Evolutionary conservation across 805 yeast genomes (phyloP).

Genomic region (Kazachstania bromeliacearum): DNA sequence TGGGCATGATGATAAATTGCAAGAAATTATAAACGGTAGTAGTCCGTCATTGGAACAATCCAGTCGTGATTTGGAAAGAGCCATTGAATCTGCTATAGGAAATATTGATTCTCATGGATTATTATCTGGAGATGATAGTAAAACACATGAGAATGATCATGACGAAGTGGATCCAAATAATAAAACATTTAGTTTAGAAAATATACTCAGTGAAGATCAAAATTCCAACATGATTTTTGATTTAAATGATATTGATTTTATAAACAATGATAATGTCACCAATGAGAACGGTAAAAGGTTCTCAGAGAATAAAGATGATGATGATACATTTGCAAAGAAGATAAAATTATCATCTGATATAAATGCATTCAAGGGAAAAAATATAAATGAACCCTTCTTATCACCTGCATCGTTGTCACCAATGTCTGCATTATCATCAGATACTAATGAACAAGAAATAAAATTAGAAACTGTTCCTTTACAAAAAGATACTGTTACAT

Average conservation of each 20-base stretch:
- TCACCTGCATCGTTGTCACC: constrained; percentile 33
- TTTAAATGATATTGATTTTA: constrained; percentile 6
- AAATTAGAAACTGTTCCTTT: no score
- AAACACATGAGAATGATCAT: neutral
- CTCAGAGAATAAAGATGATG: neutral
- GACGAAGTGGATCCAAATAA: constrained; percentile 4
- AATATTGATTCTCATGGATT: constrained; percentile 7
- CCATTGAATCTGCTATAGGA: constrained; percentile 6
- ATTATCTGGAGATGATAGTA: no score
- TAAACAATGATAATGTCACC: no score
- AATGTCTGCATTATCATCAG: constrained; percentile 12
- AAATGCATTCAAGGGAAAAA: neutral
- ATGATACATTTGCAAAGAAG: neutral
- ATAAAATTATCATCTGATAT: neutral
- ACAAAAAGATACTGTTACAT: no score
- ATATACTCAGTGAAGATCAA: constrained; percentile 12
- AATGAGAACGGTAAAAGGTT: neutral
- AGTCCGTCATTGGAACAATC: no score
- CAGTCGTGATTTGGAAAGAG: constrained; percentile 3
- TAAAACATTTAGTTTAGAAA: constrained; percentile 20
- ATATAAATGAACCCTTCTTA: constrained; percentile 8
- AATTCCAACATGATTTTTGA: constrained; percentile 11
- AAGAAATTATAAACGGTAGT: neutral
- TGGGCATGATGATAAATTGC: neutral
- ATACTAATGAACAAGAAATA: constrained; percentile 1